These are phyloP conservation scores for Vitis hybrid DNA, from an alignment of 177 flowering plant genomes.

Conservation along the genomic window DNA sequence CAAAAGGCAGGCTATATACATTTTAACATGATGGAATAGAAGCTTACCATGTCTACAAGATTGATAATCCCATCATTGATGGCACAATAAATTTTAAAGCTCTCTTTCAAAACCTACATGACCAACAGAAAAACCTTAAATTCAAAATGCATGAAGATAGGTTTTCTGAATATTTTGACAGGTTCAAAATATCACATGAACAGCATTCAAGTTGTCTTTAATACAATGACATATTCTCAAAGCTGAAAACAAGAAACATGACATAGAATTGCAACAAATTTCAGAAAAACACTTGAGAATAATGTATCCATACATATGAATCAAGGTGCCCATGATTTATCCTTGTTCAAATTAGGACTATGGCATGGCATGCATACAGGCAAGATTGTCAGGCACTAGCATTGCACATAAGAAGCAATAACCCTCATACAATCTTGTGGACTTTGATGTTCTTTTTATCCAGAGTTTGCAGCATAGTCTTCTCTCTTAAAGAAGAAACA, in stretches of 20 bases:
- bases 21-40: too few species aligned
- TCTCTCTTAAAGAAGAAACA: neutral
- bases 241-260: too few species aligned
- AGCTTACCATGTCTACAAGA: slow-evolving; percentile 59
- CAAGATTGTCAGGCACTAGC: neutral
- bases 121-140: slow-evolving; percentile 2
- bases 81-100: slow-evolving; percentile 96
- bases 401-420: neutral
- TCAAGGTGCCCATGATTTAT: too few species aligned
- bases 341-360: too few species aligned
- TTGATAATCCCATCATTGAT: slow-evolving; percentile 98
- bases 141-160: neutral
- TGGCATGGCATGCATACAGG: too few species aligned
- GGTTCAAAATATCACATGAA: neutral
- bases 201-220: too few species aligned
- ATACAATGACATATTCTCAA: too few species aligned
- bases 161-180: too few species aligned
- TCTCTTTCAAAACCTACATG: slow-evolving; percentile 88
- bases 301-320: too few species aligned
- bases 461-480: neutral
- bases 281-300: too few species aligned
- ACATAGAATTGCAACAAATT: too few species aligned
- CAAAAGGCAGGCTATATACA: neutral
- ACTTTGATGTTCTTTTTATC: neutral
- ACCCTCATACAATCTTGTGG: neutral